Evolutionary conservation across 1,139 yeast species (phyloP).

Genomic region (Kluyveromyces sp.): DNA sequence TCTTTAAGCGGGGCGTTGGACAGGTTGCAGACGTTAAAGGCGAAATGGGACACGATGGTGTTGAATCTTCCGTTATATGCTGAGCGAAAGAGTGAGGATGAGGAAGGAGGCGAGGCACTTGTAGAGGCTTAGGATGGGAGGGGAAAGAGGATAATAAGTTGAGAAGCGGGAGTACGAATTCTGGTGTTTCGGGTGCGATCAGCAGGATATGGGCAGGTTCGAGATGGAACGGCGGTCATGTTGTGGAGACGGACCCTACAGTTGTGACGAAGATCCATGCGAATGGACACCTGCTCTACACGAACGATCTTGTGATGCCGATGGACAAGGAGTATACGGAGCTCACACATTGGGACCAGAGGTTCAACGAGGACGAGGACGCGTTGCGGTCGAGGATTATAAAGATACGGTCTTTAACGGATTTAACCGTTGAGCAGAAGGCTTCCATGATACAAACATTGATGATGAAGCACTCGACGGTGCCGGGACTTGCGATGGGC

Average conservation of each 20-base stretch:
- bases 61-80: conserved; percentile 11
- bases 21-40: conserved; percentile 47
- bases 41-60: conserved; percentile 7
- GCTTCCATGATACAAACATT: conserved; percentile 50
- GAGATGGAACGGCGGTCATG: not conserved
- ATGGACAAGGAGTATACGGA: conserved; percentile 11
- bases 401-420: conserved; percentile 11
- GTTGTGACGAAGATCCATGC: conserved; percentile 2
- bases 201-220: conserved; percentile 30
- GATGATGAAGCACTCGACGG: conserved; percentile 51
- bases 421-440: conserved; percentile 10
- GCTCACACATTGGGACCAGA: conserved; percentile 9
- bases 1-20: conserved; percentile 48
- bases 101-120: not conserved
- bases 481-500: not conserved
- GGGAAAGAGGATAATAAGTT: not conserved
- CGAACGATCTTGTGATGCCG: conserved; percentile 14
- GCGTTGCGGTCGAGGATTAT: conserved; percentile 15
- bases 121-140: not conserved
- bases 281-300: conserved; percentile 1
- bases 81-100: conserved; percentile 5
- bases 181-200: conserved; percentile 5
- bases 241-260: conserved; percentile 2
- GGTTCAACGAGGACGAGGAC: conserved; percentile 12
- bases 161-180: too few species aligned